A percentile compares a stretch with the other conserved stretches of the same genome.
phyloP scores from a whole-genome alignment of 352 stramenopile genomes.

The Poterioochromonas sp. region DNA sequence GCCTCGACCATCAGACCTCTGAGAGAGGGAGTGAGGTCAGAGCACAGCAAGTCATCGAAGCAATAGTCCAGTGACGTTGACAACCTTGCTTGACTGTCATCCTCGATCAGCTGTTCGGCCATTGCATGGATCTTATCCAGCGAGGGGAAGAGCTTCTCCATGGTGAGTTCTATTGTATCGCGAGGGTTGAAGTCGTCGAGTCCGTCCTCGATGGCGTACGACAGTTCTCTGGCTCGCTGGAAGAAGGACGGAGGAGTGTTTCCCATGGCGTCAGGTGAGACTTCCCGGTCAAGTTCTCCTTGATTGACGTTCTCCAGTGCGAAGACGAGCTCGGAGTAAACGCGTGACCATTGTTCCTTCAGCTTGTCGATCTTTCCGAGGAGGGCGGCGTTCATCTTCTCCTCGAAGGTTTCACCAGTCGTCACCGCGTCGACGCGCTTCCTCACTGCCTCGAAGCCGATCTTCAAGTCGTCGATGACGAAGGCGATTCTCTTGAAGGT shows the following conservation, averaged over 20 bases:
- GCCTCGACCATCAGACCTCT: background rate
- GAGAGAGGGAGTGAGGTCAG: background rate
- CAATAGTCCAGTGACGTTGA: background rate
- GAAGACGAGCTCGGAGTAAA: background rate
- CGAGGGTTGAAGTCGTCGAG: background rate
- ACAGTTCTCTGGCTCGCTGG: background rate
- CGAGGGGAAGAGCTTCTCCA: background rate
- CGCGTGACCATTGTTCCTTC: background rate
- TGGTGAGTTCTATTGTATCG: background rate
- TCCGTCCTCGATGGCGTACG: background rate
- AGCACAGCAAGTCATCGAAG: conserved; percentile 15
- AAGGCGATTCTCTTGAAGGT: background rate
- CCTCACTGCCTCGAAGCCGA: background rate
- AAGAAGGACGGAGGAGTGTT: no score
- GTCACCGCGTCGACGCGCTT: background rate
- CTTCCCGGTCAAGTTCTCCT: no score
- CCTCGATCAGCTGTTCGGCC: background rate
- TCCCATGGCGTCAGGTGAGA: no score
- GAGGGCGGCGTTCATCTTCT: background rate
- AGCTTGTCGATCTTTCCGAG: background rate
- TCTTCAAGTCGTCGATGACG: conserved; percentile 1
- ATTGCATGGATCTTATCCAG: background rate
- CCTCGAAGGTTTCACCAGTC: background rate
- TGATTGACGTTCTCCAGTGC: background rate
- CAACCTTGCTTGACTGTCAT: background rate